phyloP scores from a whole-genome alignment of 1,139 yeast genomes.

The Citeromyces siamensis region DNA sequence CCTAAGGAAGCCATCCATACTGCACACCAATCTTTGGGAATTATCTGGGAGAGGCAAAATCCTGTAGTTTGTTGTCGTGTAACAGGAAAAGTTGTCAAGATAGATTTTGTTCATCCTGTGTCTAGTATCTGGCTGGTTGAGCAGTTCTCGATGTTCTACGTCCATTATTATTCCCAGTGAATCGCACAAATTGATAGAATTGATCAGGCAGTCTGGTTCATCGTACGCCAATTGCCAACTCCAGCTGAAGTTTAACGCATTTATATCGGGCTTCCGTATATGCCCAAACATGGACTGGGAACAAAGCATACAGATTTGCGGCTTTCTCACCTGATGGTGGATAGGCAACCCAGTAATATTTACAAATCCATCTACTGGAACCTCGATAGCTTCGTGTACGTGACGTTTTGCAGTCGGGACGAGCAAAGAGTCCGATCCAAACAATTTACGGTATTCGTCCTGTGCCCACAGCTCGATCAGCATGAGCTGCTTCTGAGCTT shows the following conservation, averaged over 20 bases:
- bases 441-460: conserved; percentile 14
- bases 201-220: conserved; percentile 13
- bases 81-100: conserved; percentile 15
- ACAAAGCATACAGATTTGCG: conserved; percentile 5
- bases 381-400: not conserved
- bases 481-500: conserved; percentile 4
- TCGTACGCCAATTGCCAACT: conserved; percentile 19
- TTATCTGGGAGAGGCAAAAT: conserved; percentile 13
- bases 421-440: conserved; percentile 8
- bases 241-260: conserved; percentile 9
- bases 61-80: conserved; percentile 13
- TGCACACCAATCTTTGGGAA: conserved; percentile 14
- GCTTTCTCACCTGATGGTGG: conserved; percentile 1
- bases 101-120: conserved; percentile 10
- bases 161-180: conserved; percentile 13
- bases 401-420: conserved; percentile 3
- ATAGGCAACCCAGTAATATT: not conserved
- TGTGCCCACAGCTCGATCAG: conserved; percentile 16
- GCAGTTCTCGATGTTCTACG: conserved; percentile 11
- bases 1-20: conserved; percentile 14
- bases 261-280: not conserved
- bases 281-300: conserved; percentile 3
- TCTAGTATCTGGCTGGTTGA: conserved; percentile 8
- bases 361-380: not conserved
- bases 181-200: conserved; percentile 14